phyloP scores from a whole-genome alignment of 257 asterid species.

The Paraleonurus japonicus region DNA sequence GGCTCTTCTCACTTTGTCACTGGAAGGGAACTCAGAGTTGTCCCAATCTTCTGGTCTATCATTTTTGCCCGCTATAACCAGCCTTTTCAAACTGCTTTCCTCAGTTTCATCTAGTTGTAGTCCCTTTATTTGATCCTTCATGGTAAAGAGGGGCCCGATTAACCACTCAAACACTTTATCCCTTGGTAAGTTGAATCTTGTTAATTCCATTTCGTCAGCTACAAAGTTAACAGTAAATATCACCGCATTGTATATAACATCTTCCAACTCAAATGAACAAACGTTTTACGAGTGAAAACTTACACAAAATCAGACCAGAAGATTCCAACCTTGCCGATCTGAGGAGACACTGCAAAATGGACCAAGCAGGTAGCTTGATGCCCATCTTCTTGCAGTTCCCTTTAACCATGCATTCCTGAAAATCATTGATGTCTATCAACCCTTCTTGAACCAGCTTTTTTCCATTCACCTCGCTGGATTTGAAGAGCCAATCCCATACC shows the following conservation, averaged over 20 bases:
- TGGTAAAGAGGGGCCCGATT: conserved; percentile 66
- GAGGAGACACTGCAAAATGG: conserved; percentile 71
- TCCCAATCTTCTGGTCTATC: conserved; percentile 86
- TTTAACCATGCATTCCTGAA: conserved; percentile 59
- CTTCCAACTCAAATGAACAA: neutral
- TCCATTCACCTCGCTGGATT: conserved; percentile 72
- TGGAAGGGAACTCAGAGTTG: conserved; percentile 58
- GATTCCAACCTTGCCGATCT: conserved; percentile 63
- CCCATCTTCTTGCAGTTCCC: conserved; percentile 76
- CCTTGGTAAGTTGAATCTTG: conserved; percentile 59
- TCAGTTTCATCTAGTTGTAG: conserved; percentile 55
- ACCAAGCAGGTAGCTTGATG: conserved; percentile 84
- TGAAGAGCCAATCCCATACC: conserved; percentile 96
- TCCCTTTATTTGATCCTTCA: conserved; percentile 80
- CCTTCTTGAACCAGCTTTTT: conserved; percentile 67
- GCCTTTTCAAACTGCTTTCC: conserved; percentile 56
- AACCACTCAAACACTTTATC: conserved; percentile 85
- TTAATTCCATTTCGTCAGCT: conserved; percentile 75
- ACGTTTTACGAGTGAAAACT: conserved; percentile 18
- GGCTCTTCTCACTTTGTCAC: conserved; percentile 70
- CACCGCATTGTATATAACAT: neutral
- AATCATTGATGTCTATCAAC: conserved; percentile 59
- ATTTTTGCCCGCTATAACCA: conserved; percentile 52
- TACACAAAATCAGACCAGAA: conserved; percentile 66
- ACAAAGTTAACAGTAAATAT: conserved; percentile 16